A percentile compares a stretch with the other conserved stretches of the same genome.
Evolutionary conservation across 225 moss, liverwort and hornwort genomes (phyloP).

Genomic region (Rhytidiadelphus loreus): DNA sequence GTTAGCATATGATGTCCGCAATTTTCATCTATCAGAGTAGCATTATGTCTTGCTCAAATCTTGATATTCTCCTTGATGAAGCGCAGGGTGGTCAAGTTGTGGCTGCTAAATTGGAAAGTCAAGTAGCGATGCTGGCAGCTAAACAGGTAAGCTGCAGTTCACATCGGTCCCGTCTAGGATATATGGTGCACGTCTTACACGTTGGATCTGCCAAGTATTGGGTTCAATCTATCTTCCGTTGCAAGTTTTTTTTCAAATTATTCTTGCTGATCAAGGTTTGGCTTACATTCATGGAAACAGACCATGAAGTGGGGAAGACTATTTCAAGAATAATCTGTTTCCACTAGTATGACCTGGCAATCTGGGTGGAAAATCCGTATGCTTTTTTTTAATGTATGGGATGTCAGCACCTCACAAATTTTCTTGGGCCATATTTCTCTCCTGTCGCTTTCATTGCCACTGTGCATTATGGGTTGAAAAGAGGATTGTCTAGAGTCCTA

Average conservation of each 20-base stretch:
- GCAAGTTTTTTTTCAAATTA: not conserved
- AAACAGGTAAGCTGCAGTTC: constrained; percentile 39
- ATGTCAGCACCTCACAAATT: not conserved
- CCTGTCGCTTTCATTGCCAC: not conserved
- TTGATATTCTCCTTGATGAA: not conserved
- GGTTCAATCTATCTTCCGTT: no score
- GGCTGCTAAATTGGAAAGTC: constrained; percentile 69
- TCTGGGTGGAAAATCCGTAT: not conserved
- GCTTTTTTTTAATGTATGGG: not conserved
- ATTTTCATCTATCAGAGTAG: not conserved
- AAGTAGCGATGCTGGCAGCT: constrained; percentile 86
- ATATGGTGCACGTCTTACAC: not conserved
- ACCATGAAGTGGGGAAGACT: not conserved
- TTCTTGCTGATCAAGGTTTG: not conserved
- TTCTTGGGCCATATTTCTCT: not conserved
- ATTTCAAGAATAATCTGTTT: not conserved
- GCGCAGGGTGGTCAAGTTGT: constrained; percentile 57
- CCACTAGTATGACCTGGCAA: not conserved
- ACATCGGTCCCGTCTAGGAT: not conserved
- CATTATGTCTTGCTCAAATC: not conserved
- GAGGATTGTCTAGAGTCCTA: not conserved
- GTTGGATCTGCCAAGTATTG: not conserved
- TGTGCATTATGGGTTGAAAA: not conserved
- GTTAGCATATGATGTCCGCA: not conserved
- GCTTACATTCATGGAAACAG: not conserved